These are phyloP conservation scores for Juncus effusus DNA, from an alignment of 176 grass and related monocot genomes.

Conservation along the genomic window DNA sequence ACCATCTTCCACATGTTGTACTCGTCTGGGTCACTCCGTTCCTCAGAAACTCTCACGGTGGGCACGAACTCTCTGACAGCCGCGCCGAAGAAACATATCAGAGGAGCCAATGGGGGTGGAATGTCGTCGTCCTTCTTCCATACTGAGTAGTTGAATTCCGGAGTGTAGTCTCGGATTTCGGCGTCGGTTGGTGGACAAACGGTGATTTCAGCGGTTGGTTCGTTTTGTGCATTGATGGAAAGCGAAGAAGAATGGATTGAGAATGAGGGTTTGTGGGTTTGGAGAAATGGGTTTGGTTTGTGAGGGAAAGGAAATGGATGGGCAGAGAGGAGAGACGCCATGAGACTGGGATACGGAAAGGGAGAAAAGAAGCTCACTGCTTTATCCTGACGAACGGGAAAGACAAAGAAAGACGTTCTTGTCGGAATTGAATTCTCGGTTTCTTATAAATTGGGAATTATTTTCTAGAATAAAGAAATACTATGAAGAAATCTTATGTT, in stretches of 20 bases:
- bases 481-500: too few species aligned
- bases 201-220: conserved; percentile 30
- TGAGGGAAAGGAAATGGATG: conserved; percentile 3
- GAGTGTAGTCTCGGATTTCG: conserved; percentile 27
- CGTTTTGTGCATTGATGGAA: neutral
- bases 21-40: conserved; percentile 72
- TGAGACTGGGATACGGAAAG: neutral
- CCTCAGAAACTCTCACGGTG: conserved; percentile 69
- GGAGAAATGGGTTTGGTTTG: conserved; percentile 16
- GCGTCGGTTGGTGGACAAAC: conserved; percentile 30
- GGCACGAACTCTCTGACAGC: conserved; percentile 80
- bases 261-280: neutral
- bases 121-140: conserved; percentile 22
- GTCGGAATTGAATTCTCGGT: too few species aligned
- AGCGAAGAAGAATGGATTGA: neutral
- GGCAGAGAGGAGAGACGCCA: conserved; percentile 37
- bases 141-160: conserved; percentile 1
- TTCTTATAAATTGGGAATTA: too few species aligned
- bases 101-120: conserved; percentile 39
- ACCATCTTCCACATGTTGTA: conserved; percentile 70
- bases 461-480: too few species aligned
- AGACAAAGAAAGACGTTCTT: too few species aligned
- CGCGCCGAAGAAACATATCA: conserved; percentile 78
- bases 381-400: neutral
- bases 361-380: neutral